A percentile compares a stretch with the other conserved stretches of the same genome.
phyloP scores from a whole-genome alignment of 345 rosid species.

The Euphorbia lathyris region DNA sequence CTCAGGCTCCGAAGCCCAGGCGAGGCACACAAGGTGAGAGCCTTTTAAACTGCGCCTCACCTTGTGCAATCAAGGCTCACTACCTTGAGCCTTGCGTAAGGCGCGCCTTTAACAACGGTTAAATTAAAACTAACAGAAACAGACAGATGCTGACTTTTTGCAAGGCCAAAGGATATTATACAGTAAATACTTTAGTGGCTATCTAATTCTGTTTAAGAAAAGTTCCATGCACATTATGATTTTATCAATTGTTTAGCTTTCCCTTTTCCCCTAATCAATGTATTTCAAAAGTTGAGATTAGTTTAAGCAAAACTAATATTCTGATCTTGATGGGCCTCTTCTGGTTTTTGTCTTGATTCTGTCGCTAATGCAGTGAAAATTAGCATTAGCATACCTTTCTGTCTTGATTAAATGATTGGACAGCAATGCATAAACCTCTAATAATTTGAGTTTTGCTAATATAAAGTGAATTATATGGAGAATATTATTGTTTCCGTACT shows the following conservation, averaged over 20 bases:
- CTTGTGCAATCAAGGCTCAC: too few relatives aligned
- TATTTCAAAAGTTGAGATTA: conserved; percentile 7
- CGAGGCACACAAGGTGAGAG: too few relatives aligned
- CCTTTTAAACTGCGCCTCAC: too few relatives aligned
- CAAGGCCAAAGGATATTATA: neutral
- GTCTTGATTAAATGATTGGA: conserved; percentile 20
- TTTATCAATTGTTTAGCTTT: neutral
- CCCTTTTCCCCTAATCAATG: neutral
- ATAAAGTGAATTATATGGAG: conserved; percentile 6
- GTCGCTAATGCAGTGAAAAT: conserved; percentile 3
- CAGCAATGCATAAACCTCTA: conserved; percentile 11
- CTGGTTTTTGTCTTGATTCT: conserved; percentile 8
- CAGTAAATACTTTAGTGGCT: neutral
- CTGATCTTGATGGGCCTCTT: conserved; percentile 6
- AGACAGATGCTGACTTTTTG: neutral
- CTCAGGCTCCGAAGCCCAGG: too few relatives aligned
- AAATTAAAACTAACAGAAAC: neutral
- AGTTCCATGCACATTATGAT: neutral
- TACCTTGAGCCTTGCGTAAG: too few relatives aligned
- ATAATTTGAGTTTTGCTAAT: neutral
- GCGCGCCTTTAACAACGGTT: too few relatives aligned
- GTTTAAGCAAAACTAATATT: conserved; percentile 5
- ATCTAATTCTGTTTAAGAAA: neutral
- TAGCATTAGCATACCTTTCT: conserved; percentile 9
- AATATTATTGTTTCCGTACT: conserved; percentile 10